Percentiles rank a stretch among this genome's conserved stretches.
Conservation (phyloP, 345 rosid species). For the Salix viminalis region DNA sequence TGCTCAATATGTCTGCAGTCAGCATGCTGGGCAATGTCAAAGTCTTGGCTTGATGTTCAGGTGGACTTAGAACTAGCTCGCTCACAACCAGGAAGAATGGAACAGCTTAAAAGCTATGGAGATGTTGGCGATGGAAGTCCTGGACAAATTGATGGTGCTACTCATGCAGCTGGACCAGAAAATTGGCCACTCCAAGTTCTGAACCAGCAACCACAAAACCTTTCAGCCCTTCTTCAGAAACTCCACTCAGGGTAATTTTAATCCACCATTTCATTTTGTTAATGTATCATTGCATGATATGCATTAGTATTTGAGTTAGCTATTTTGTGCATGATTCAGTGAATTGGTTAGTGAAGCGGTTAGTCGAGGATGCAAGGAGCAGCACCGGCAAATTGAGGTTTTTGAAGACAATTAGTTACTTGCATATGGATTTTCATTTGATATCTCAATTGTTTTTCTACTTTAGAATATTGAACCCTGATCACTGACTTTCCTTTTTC, state of each 20-base stretch:
- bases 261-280: conserved; percentile 2
- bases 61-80: conserved; percentile 82
- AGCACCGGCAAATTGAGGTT: conserved; percentile 94
- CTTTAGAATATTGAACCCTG: not conserved
- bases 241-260: conserved; percentile 76
- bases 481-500: not conserved
- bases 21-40: conserved; percentile 99
- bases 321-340: conserved; percentile 34
- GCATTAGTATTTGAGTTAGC: not conserved
- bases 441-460: not conserved
- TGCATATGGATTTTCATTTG: not conserved
- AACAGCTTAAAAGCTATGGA: conserved; percentile 54
- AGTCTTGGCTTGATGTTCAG: conserved; percentile 96
- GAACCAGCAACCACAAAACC: conserved; percentile 86
- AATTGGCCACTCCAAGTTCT: conserved; percentile 87
- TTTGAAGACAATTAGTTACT: conserved; percentile 2
- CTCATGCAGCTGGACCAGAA: conserved; percentile 58
- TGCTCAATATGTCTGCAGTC: conserved; percentile 44
- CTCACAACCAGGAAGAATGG: conserved; percentile 60
- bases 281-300: not conserved
- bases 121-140: conserved; percentile 59
- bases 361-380: conserved; percentile 88
- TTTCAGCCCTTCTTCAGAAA: conserved; percentile 90
- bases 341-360: conserved; percentile 87
- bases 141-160: conserved; percentile 40